Evolutionary conservation across 1,139 yeast species (phyloP).

Genomic region (Barnettozyma hawaiiensis): DNA sequence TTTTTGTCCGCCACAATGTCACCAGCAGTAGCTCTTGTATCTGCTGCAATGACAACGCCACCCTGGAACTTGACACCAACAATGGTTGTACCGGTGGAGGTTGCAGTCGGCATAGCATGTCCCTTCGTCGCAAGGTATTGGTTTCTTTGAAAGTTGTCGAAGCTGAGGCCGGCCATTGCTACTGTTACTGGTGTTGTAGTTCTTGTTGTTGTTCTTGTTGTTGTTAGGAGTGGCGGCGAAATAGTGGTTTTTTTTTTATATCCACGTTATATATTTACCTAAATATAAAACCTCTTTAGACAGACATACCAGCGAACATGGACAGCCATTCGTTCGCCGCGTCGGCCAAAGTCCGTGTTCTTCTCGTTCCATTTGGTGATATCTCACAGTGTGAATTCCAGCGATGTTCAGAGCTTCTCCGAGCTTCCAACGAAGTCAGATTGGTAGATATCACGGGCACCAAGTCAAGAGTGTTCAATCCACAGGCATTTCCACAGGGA

Average conservation of each 20-base stretch:
- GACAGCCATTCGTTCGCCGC: constrained; percentile 37
- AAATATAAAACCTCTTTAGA: no score
- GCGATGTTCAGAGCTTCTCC: constrained; percentile 41
- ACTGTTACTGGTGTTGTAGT: no score
- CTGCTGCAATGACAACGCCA: constrained; percentile 94
- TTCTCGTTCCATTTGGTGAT: constrained; percentile 67
- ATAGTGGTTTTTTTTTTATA: no score
- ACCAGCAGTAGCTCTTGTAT: constrained; percentile 96
- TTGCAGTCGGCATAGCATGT: constrained; percentile 73
- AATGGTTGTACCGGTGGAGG: constrained; percentile 97
- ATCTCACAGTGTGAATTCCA: constrained; percentile 45
- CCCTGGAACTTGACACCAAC: constrained; percentile 90
- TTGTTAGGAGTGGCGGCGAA: constrained; percentile 1
- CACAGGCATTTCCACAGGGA: constrained; percentile 82
- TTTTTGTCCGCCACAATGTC: constrained; percentile 95
- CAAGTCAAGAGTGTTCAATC: constrained; percentile 61
- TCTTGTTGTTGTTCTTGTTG: constrained; percentile 29
- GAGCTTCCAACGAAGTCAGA: constrained; percentile 56
- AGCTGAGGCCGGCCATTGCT: constrained; percentile 76
- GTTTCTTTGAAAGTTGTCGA: constrained; percentile 91
- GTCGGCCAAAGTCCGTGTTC: constrained; percentile 63
- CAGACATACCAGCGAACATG: constrained; percentile 9
- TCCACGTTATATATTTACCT: no score
- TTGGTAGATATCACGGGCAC: constrained; percentile 70
- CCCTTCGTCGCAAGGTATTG: constrained; percentile 66